Evolutionary conservation across 345 rosid species (phyloP), one percentile per base, ranked within the genome.

Genomic region (Eucalyptus caleyi): DNA sequence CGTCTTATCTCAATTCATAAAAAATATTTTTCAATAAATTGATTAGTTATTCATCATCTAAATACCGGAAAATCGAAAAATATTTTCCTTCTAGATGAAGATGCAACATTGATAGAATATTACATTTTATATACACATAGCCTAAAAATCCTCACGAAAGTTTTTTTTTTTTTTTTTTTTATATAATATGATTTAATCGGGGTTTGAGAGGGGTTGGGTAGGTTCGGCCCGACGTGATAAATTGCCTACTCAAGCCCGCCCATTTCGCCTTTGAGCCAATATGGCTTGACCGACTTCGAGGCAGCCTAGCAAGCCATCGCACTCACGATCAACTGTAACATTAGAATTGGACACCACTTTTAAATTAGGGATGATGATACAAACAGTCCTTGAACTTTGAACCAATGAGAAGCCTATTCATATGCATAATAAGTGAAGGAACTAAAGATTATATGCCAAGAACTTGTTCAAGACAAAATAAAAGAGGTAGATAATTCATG

Each of bases 301-400:
- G 7, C 0, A 60, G 9, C 69, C 69, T 3, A 27, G 32, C 69
- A 27, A 12, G 32, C 34, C 4, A 60, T 2, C 69, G 1, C 8
- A 6, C 69, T 8, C 67, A 60, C 0, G 4, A 27, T 60, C 32
- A 60, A 6, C 4, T 1, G 0, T 60, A 60, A 60, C 67, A 27
- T 12, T 27, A 27, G 16, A 60, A 60, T 27, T 5, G 8, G 15
- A 60, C 2, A 60, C 16, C 69, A 12, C 16, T 60, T 60, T 60
- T 1, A 53, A 53, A 53, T 19, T 3, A 53, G 26, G 11, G 59
- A 53, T 53, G 0, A 53, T 19, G 59, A 53, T 53, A 21, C 11
- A 21, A 53, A 53, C 0, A 21, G 5, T 53, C 0, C 0, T 53
- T 53, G 59, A 53, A 53, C 59, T 53, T 53, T 53, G 26, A 0